Percentiles rank a stretch among this genome's conserved stretches.
These are phyloP conservation scores for Arctium minus DNA, from an alignment of 129 eudicot species.

Conservation along the genomic window DNA sequence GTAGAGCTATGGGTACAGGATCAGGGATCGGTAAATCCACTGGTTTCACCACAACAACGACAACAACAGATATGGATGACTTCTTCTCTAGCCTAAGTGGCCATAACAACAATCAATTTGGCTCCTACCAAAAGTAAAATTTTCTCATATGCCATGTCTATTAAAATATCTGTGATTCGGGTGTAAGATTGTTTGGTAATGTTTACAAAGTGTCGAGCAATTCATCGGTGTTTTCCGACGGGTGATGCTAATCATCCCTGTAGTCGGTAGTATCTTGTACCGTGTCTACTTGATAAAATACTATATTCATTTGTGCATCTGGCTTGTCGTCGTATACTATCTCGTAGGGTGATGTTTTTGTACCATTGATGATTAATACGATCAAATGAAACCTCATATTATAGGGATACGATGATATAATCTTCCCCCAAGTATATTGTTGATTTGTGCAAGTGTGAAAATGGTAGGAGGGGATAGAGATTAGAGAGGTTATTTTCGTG, in stretches of 20 bases:
- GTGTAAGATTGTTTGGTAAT: conserved; percentile 5
- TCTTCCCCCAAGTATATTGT: background rate
- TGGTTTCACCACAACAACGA: conserved; percentile 33
- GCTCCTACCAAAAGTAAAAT: conserved; percentile 63
- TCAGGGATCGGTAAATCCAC: conserved; percentile 57
- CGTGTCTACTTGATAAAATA: background rate
- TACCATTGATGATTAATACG: background rate
- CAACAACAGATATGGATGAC: conserved; percentile 40
- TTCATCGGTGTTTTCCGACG: background rate
- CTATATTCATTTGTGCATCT: background rate
- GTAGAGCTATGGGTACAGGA: conserved; percentile 75
- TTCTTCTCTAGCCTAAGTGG: conserved; percentile 58
- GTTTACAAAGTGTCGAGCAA: background rate
- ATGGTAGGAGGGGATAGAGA: no score
- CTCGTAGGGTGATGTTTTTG: background rate
- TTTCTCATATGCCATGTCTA: background rate
- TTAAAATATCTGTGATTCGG: conserved; percentile 3
- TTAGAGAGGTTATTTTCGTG: no score
- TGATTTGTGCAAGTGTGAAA: no score
- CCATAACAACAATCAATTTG: conserved; percentile 58
- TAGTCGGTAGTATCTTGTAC: background rate
- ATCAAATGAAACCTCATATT: background rate
- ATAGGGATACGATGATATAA: background rate
- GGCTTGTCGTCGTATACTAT: background rate
- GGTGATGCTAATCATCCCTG: no score